Evolutionary conservation across 192 early-diverging fungal species (phyloP), one percentile per base, ranked within the genome.

Genomic region (Obelidium mucronatum): DNA sequence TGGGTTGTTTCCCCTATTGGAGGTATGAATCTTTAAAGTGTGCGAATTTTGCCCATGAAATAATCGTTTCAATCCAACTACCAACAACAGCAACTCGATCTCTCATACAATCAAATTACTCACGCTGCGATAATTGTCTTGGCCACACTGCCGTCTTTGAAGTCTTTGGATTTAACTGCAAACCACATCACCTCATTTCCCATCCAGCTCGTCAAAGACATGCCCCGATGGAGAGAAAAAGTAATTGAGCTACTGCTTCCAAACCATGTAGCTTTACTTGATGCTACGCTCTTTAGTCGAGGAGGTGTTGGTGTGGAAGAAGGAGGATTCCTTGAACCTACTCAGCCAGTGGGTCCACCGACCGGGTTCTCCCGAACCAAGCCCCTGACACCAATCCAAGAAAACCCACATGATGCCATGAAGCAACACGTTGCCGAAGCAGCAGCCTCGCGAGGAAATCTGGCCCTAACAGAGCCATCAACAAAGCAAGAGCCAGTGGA

Each of bases 61-160:
- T 39, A 19, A 33, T 26, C 69, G 8, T 67, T 60, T 60, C n/a
- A 40, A 62, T 62, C 78, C 40, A 35, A 15, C 34, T 22, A 30
- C 13, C 30, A 51, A 36, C 19, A 31, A 24, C 66, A 85, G 81
- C 60, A 80, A 26, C 73, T 89, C 2, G 87, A 89, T 67, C 74
- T 89, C 40, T 89, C 87, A 5, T 89, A 81, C 77, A 89, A 89
- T 71, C 35, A 53, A 15, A 26, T 86, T 3, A 66, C 75, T 22
- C 58, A 60, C 1, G 77, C 87, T 5, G 82, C 78, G 5, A 31
- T 86, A 15, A 84, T 83, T 68, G 84, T 89, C 2, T 73, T 89
- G 1, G 82, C 82, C 17, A 81, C 83, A 19, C 68, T 88, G 2
- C 84, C 85, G 24, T 66, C 62, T 24, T 75, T 88, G 19, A 75